Conservation (phyloP, 768 basidiomycete species). For the Mycena pura region DNA sequence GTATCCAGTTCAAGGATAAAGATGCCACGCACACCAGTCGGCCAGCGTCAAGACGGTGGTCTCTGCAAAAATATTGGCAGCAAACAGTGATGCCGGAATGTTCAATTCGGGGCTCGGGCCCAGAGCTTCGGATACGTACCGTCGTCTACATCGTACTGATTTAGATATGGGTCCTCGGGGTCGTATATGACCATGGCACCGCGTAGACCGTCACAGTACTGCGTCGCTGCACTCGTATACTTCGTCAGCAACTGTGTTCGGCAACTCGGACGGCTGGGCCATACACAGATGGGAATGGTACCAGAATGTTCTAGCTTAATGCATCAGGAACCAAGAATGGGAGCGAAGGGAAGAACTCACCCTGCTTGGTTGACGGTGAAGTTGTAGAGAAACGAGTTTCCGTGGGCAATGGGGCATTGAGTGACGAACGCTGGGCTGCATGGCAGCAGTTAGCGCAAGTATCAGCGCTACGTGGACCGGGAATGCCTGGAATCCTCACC, state of each 20-base stretch:
- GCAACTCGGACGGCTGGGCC: no score
- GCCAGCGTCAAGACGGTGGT: constrained; percentile 50
- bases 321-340: neutral
- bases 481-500: constrained; percentile 10
- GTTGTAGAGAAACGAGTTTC: constrained; percentile 46
- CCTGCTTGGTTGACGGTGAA: constrained; percentile 37
- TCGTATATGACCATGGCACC: constrained; percentile 55
- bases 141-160: constrained; percentile 4
- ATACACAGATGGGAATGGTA: constrained; percentile 37
- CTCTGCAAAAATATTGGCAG: constrained; percentile 31
- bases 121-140: neutral
- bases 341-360: neutral
- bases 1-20: no score
- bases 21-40: no score
- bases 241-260: no score
- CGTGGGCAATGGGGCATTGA: constrained; percentile 52
- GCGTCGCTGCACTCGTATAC: constrained; percentile 28
- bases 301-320: constrained; percentile 56
- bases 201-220: constrained; percentile 47
- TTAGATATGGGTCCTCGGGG: constrained; percentile 30
- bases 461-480: no score
- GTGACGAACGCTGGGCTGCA: constrained; percentile 44
- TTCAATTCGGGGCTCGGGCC: no score
- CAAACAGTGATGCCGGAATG: neutral
- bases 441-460: no score